Conservation (phyloP, 2,329 filamentous ascomycete genomes). For the Orbilia javanica region DNA sequence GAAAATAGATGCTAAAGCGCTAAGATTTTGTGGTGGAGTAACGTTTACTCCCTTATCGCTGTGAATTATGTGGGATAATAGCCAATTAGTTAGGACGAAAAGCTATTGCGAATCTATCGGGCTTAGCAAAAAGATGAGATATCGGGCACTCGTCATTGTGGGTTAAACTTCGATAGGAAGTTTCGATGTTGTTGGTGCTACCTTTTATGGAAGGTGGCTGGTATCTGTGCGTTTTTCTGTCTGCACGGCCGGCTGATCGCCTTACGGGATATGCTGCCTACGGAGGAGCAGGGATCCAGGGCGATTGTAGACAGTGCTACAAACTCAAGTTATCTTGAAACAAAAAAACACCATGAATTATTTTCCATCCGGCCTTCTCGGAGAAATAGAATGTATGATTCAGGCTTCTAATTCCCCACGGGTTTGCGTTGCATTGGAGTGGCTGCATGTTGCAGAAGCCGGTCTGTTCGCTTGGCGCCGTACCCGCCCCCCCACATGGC, state of each 20-base stretch:
- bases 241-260: constrained; percentile 36
- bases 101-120: constrained; percentile 5
- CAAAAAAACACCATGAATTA: neutral
- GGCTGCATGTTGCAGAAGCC: constrained; percentile 18
- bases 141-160: constrained; percentile 29
- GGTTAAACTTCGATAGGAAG: constrained; percentile 52
- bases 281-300: constrained; percentile 26
- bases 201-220: constrained; percentile 49
- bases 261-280: constrained; percentile 42
- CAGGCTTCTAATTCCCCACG: neutral
- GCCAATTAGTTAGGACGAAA: constrained; percentile 44
- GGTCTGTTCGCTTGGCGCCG: constrained; percentile 48
- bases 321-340: neutral
- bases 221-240: constrained; percentile 2
- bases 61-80: neutral
- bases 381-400: constrained; percentile 37
- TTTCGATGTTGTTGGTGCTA: constrained; percentile 36
- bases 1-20: constrained; percentile 18
- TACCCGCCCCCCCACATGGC: constrained; percentile 25
- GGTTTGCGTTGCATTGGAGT: neutral
- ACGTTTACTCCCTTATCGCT: constrained; percentile 38
- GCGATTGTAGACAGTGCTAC: neutral
- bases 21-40: constrained; percentile 15
- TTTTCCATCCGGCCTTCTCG: constrained; percentile 31
- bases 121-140: constrained; percentile 13